Conservation (phyloP, 345 rosid genomes). For the Cardamine resedifolia region DNA sequence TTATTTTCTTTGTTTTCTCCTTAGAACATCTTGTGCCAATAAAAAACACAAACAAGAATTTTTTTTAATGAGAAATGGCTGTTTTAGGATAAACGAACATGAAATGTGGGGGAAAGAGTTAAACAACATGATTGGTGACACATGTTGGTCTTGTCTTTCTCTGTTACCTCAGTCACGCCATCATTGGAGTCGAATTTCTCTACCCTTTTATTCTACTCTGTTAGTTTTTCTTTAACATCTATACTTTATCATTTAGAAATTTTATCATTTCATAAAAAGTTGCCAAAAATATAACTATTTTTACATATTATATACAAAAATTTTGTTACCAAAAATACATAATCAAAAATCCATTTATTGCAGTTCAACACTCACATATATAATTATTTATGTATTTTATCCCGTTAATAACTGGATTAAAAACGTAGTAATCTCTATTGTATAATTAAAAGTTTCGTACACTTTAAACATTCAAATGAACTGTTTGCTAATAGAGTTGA, state of each 20-base stretch:
- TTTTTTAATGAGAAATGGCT: background rate
- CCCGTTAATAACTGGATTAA: background rate
- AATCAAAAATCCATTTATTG: background rate
- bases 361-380: background rate
- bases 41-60: no score
- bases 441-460: background rate
- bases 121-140: conserved; percentile 30
- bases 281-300: background rate
- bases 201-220: background rate
- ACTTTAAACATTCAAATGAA: background rate
- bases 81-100: conserved; percentile 16
- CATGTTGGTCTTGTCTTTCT: conserved; percentile 30
- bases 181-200: conserved; percentile 20
- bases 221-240: background rate
- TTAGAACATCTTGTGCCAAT: background rate
- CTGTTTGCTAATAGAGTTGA: background rate
- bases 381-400: background rate
- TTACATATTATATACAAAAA: background rate
- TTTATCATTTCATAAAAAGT: background rate
- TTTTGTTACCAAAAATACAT: background rate
- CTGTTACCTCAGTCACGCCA: conserved; percentile 28
- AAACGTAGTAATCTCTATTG: background rate
- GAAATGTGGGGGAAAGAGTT: conserved; percentile 30
- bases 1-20: no score
- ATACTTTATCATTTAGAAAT: background rate